Percentiles rank a stretch among this genome's conserved stretches.
These are phyloP conservation scores for Neofusicoccum ribis DNA, from an alignment of 2,329 filamentous ascomycete species.

Conservation along the genomic window DNA sequence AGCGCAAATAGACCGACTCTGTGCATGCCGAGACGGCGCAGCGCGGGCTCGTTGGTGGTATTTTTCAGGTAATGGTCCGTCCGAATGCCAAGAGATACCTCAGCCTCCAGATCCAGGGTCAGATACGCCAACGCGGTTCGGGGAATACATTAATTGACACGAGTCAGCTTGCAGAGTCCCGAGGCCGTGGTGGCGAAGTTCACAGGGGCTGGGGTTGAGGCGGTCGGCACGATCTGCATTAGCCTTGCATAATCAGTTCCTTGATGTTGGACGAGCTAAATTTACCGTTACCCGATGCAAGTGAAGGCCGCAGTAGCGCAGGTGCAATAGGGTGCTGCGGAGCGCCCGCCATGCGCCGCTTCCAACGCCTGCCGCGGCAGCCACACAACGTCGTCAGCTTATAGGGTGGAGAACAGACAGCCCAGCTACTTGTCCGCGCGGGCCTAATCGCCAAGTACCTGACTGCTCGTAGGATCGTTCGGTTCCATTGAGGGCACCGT, in stretches of 20 bases:
- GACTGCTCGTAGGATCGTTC: background rate
- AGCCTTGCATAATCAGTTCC: background rate
- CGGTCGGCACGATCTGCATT: background rate
- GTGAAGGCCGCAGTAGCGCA: background rate
- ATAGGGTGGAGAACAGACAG: background rate
- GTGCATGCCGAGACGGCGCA: background rate
- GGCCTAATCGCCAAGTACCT: background rate
- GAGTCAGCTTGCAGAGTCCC: background rate
- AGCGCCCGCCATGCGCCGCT: background rate
- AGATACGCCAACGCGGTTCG: background rate
- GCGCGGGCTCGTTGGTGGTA: constrained; percentile 2
- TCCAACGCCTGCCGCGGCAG: background rate
- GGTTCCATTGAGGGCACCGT: background rate
- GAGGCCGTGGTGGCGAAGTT: background rate
- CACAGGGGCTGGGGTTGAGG: background rate
- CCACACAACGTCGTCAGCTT: background rate
- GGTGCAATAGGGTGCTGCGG: background rate
- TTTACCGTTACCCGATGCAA: background rate
- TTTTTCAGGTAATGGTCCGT: background rate
- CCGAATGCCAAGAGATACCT: background rate
- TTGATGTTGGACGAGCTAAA: background rate
- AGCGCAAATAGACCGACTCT: background rate
- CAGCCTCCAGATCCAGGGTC: background rate
- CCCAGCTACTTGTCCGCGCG: background rate
- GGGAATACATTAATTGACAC: background rate